Conservation (phyloP, 176 grass and related monocot species). For the Hyparrhenia diplandra region DNA sequence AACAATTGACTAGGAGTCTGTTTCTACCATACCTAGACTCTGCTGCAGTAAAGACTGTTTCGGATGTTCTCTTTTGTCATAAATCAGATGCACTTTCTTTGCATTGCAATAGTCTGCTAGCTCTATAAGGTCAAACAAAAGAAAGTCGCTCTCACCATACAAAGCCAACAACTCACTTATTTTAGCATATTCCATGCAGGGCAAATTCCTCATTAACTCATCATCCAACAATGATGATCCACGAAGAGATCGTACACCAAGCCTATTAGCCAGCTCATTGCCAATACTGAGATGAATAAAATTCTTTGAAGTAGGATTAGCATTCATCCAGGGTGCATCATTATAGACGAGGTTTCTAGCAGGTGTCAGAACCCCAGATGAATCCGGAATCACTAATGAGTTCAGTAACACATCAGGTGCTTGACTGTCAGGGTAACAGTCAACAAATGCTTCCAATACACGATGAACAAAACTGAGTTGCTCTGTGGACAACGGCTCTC, state of each 20-base stretch:
- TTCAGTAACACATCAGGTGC: conserved; percentile 59
- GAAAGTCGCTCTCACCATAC: conserved; percentile 78
- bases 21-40: conserved; percentile 68
- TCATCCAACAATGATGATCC: conserved; percentile 85
- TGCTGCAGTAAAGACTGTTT: conserved; percentile 91
- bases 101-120: conserved; percentile 89
- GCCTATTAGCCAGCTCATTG: conserved; percentile 84
- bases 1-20: conserved; percentile 3
- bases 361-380: conserved; percentile 61
- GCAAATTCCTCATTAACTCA: conserved; percentile 81
- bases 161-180: conserved; percentile 87
- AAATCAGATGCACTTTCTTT: conserved; percentile 90
- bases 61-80: conserved; percentile 94
- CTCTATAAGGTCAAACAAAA: conserved; percentile 93
- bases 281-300: conserved; percentile 79
- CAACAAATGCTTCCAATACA: conserved; percentile 90
- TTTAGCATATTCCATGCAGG: conserved; percentile 83
- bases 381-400: conserved; percentile 84
- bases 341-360: conserved; percentile 86
- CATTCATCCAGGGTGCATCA: conserved; percentile 93
- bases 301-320: conserved; percentile 52
- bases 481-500: conserved; percentile 64
- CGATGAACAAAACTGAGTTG: conserved; percentile 84
- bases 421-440: conserved; percentile 63
- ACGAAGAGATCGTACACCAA: conserved; percentile 78